Conservation (phyloP, 345 rosid genomes). For the Gossypium raimondii region DNA sequence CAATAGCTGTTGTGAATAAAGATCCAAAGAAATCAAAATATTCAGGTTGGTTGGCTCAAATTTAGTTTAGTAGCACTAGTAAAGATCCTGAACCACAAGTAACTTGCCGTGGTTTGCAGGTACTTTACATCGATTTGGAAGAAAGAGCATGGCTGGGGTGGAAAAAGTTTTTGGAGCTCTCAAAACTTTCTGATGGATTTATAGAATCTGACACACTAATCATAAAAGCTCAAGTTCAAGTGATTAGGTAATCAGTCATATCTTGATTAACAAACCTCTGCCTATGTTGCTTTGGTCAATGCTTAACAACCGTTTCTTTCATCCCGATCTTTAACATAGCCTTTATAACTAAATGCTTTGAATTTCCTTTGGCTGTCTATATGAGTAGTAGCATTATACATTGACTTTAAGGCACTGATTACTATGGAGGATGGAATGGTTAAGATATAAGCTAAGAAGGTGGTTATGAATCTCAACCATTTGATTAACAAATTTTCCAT, state of each 20-base stretch:
- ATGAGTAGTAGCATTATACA: neutral
- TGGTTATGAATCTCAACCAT: too few species aligned
- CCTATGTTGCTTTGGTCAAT: neutral
- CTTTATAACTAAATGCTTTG: neutral
- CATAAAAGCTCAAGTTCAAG: slow-evolving; percentile 96
- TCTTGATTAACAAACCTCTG: neutral
- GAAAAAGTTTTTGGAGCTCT: slow-evolving; percentile 90
- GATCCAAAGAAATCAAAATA: slow-evolving; percentile 87
- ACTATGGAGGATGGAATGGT: too few species aligned
- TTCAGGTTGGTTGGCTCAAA: slow-evolving; percentile 56
- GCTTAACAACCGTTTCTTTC: slow-evolving; percentile 1
- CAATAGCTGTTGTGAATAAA: slow-evolving; percentile 84
- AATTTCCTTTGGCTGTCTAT: neutral
- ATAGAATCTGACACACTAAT: slow-evolving; percentile 72
- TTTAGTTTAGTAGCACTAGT: slow-evolving; percentile 1
- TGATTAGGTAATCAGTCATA: slow-evolving; percentile 57
- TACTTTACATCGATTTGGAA: slow-evolving; percentile 84
- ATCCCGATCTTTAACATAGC: neutral
- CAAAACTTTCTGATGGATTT: slow-evolving; percentile 80
- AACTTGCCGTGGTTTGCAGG: slow-evolving; percentile 44
- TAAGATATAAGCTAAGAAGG: too few species aligned
- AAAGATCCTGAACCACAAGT: slow-evolving; percentile 17
- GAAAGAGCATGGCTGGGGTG: slow-evolving; percentile 98
- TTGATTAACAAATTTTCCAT: too few species aligned
- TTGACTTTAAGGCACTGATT: neutral